Conservation (phyloP, 2,329 filamentous ascomycete species). For the Scedosporium boydii region DNA sequence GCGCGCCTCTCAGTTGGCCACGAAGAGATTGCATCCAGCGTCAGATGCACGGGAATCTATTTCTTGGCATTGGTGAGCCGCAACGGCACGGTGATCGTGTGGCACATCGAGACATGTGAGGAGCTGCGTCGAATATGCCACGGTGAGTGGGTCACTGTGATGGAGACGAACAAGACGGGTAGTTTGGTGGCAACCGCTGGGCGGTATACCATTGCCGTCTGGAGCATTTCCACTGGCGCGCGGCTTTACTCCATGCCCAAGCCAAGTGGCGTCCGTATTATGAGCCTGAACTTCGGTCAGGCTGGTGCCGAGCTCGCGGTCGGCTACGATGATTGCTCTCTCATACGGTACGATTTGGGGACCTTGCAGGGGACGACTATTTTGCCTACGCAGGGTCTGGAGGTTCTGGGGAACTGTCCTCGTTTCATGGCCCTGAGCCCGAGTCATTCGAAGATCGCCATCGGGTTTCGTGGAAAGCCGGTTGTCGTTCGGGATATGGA, state of each 20-base stretch:
- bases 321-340: background rate
- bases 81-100: background rate
- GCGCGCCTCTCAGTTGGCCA: background rate
- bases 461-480: background rate
- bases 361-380: background rate
- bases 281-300: background rate
- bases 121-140: background rate
- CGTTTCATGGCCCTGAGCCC: conserved; percentile 2
- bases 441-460: background rate
- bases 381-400: background rate
- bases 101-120: background rate
- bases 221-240: background rate
- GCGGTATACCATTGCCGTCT: background rate
- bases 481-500: background rate
- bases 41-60: background rate
- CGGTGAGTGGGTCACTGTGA: background rate
- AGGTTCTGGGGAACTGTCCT: background rate
- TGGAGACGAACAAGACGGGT: background rate
- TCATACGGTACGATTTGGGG: background rate
- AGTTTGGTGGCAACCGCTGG: background rate
- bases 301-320: background rate
- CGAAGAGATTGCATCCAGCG: background rate
- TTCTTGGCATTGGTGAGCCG: background rate
- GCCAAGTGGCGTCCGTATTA: background rate
- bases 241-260: background rate